Evolutionary conservation across 2,329 filamentous ascomycete genomes (phyloP).

Genomic region (Plectosphaerella plurivora): DNA sequence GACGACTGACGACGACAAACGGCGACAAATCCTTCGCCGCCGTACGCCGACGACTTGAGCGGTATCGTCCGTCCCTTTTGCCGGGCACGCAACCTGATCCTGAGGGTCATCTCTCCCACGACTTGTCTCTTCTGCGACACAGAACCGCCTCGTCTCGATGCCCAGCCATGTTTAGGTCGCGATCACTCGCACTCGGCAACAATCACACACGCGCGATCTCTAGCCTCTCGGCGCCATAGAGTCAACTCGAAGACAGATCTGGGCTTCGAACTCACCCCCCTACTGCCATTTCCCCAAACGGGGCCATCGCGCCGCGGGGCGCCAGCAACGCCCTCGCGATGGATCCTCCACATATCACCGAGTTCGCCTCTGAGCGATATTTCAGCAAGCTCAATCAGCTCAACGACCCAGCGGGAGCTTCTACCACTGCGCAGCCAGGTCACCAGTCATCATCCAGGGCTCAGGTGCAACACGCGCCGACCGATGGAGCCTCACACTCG

Average conservation of each 20-base stretch:
- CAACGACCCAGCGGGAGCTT: slow-evolving; percentile 22
- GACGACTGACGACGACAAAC: no score
- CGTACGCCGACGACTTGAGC: no score
- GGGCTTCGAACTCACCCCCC: slow-evolving; percentile 2
- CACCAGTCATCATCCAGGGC: slow-evolving; percentile 17
- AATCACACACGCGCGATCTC: slow-evolving; percentile 7
- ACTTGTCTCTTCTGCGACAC: no score
- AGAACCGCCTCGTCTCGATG: slow-evolving; percentile 14
- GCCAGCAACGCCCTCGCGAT: slow-evolving; percentile 30
- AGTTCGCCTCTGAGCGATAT: slow-evolving; percentile 63
- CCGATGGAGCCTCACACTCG: slow-evolving; percentile 21
- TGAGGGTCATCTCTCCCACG: no score
- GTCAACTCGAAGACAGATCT: slow-evolving; percentile 2
- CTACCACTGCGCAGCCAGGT: slow-evolving; percentile 38
- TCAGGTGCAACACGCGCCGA: slow-evolving; percentile 14
- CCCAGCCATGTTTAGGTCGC: slow-evolving; percentile 26
- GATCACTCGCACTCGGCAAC: slow-evolving; percentile 16
- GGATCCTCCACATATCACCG: slow-evolving; percentile 60
- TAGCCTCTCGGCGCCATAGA: slow-evolving; percentile 3
- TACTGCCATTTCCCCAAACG: neutral
- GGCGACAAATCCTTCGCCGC: no score
- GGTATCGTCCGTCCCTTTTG: no score
- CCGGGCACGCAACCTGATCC: no score
- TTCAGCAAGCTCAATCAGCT: slow-evolving; percentile 57
- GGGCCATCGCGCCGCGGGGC: neutral